Evolutionary conservation across 805 yeast genomes (phyloP).

Genomic region (Candida khao-thaluensis): DNA sequence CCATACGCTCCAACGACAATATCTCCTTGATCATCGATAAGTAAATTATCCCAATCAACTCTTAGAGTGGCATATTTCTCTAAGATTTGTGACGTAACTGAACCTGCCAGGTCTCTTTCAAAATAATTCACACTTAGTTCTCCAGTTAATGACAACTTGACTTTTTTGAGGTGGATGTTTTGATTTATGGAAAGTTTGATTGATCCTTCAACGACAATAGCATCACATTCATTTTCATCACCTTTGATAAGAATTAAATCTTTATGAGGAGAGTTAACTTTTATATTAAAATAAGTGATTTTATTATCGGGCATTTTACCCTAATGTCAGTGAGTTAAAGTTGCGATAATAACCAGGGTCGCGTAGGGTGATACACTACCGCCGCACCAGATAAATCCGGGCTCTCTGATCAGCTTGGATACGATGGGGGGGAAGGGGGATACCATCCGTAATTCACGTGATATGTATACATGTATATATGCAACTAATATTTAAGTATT

Average conservation of each 20-base stretch:
- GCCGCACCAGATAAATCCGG: too few species aligned
- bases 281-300: constrained; percentile 34
- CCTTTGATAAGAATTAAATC: constrained; percentile 46
- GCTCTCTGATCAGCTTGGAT: too few species aligned
- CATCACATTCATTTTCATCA: constrained; percentile 43
- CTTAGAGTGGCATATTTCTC: constrained; percentile 41
- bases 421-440: too few species aligned
- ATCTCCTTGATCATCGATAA: constrained; percentile 38
- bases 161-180: constrained; percentile 37
- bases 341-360: too few species aligned
- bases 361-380: too few species aligned
- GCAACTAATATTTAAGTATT: too few species aligned
- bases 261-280: constrained; percentile 39
- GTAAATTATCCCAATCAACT: constrained; percentile 49
- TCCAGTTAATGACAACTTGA: constrained; percentile 43
- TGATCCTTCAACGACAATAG: constrained; percentile 44
- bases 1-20: constrained; percentile 44
- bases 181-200: constrained; percentile 47
- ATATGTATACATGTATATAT: too few species aligned
- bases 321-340: too few species aligned
- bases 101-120: constrained; percentile 30
- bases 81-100: constrained; percentile 30
- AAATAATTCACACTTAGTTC: constrained; percentile 43
- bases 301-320: constrained; percentile 15
- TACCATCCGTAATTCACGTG: too few species aligned